These are phyloP conservation scores for Rosa persica DNA, from an alignment of 306 rosid genomes.

Conservation along the genomic window DNA sequence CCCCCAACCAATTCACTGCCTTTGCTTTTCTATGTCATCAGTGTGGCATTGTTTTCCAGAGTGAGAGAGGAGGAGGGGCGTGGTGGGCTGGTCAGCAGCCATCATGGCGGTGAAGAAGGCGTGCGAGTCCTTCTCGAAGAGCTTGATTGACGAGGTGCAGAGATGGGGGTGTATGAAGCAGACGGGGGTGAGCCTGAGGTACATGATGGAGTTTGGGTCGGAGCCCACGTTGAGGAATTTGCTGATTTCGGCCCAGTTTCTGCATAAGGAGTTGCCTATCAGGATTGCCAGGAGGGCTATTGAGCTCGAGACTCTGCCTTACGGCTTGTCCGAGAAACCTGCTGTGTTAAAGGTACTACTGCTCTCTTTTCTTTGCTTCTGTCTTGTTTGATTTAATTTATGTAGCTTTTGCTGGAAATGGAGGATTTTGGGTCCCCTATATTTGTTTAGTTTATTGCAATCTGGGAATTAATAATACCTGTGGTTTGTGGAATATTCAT, in stretches of 20 bases:
- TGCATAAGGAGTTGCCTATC: conserved; percentile 83
- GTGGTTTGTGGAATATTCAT: not conserved
- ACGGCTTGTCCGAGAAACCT: conserved; percentile 72
- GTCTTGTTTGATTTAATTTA: too few species aligned
- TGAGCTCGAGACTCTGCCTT: conserved; percentile 77
- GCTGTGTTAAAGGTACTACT: conserved; percentile 64
- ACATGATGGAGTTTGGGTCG: conserved; percentile 91
- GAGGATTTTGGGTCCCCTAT: too few species aligned
- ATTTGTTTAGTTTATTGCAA: not conserved
- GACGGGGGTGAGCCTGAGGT: conserved; percentile 76
- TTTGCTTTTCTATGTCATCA: conserved; percentile 16
- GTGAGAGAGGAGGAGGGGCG: not conserved
- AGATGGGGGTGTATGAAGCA: conserved; percentile 82
- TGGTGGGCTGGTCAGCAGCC: conserved; percentile 12
- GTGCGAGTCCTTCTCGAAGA: conserved; percentile 56
- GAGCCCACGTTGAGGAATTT: conserved; percentile 48
- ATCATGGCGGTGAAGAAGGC: conserved; percentile 71
- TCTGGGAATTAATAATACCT: too few species aligned
- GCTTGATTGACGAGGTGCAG: conserved; percentile 65
- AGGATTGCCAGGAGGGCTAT: conserved; percentile 77
- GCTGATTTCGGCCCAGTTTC: conserved; percentile 75
- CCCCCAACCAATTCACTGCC: too few species aligned
- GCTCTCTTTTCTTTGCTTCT: not conserved
- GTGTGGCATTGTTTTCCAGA: conserved; percentile 30
- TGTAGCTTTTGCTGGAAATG: too few species aligned